Base-by-base conservation (phyloP, 202 grass and related monocot genomes). In the Setaria viridis region DNA sequence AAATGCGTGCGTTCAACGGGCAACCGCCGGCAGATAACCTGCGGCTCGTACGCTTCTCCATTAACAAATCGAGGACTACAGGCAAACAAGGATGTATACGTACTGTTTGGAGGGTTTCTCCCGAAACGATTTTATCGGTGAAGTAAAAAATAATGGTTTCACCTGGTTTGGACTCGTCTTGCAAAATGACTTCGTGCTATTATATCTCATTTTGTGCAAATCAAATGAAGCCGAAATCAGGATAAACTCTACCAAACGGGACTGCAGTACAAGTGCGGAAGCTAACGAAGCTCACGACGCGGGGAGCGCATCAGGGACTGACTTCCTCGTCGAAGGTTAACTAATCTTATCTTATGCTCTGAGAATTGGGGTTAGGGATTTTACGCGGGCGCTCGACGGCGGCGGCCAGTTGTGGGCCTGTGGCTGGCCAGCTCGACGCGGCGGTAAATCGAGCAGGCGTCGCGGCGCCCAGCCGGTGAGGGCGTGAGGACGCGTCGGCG, bases 401-500 rank as follows among this genome's bases (percentile, higher is more conserved):
- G 43, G 42, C 13, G 15, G 35, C 39, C 39, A 41, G 39, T 41
- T 41, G 39, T 41, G 39, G 39, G 39, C 39, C 58, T 3, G 56
- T 17, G 19, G 19, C 39, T 3, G 64, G 35, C 9, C 37, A 7
- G 7, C 12, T 58, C 51, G 39, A 7, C 11, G 41, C n/a, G n/a
- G 21, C 55, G 45, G 67, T 19, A 53, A 65, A 79, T 57, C 46
- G 20, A 11, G 86, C 60, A 62, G 60, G 16, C 69, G 70, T 45
- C 62, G 15, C 51, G 53, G 77, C 77, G 62, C 7, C 7, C 77
- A 70, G 20, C 7, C 77, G 76, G 34, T 29, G 87, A 71, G 65
- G 55, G 1, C 33, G 17, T 7, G 60, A 1, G 42, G 7, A 9
- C 48, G 48, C 49, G 49, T 19, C 71, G 71, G 14, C 71, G 70